Conservation (phyloP, 1,284 basidiomycete species). For the Moesziomyces aphidis region DNA sequence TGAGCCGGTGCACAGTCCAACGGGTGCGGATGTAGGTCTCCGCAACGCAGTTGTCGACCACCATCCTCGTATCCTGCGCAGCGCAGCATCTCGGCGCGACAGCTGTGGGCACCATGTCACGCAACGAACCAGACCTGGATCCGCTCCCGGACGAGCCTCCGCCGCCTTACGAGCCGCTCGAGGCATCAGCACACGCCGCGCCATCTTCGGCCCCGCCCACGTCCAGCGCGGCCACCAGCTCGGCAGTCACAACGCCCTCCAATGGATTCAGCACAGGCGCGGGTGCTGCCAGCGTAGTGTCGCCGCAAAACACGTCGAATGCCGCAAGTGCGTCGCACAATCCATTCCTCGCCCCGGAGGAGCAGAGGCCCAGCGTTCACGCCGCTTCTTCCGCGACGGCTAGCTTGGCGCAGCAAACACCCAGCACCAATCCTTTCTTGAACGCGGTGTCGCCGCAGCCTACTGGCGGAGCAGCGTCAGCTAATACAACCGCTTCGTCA, state of each 20-base stretch:
- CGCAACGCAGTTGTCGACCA: too few species aligned
- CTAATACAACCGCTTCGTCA: not conserved
- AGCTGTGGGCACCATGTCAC: conserved; percentile 12
- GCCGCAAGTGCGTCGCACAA: conserved; percentile 11
- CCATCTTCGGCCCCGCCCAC: not conserved
- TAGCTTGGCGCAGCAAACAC: not conserved
- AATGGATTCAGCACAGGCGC: not conserved
- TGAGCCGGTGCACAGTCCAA: not conserved
- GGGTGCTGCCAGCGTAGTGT: not conserved
- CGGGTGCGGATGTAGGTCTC: too few species aligned
- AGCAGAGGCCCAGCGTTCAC: conserved; percentile 1
- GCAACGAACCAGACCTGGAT: conserved; percentile 23
- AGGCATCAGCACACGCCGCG: not conserved
- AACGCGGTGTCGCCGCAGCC: conserved; percentile 10
- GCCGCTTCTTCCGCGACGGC: not conserved
- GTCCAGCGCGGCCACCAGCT: conserved; percentile 1
- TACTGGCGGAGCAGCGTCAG: conserved; percentile 3
- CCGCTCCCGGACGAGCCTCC: conserved; percentile 38
- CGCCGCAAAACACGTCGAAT: not conserved
- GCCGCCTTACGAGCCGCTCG: conserved; percentile 39
- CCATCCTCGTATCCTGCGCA: not conserved
- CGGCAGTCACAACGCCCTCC: not conserved
- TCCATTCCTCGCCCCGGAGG: conserved; percentile 25
- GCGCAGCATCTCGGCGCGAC: not conserved
- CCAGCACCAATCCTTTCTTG: conserved; percentile 31